phyloP scores from a whole-genome alignment of 352 stramenopile species.

The Globisporangium cederbergense region DNA sequence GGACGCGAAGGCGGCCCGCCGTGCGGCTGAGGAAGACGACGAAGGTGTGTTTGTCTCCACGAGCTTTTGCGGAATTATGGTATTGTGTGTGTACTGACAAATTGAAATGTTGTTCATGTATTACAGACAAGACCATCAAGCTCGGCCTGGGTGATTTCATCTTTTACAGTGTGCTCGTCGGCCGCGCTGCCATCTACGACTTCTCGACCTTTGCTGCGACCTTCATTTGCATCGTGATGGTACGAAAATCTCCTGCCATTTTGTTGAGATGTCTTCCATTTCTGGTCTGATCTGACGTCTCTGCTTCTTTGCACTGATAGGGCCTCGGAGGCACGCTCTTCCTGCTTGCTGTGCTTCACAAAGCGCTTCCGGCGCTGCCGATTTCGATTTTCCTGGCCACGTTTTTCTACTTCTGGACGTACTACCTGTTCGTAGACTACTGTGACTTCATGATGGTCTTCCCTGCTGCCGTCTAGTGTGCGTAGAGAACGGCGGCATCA shows the following conservation, averaged over 20 bases:
- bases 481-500: background rate
- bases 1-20: conserved; percentile 42
- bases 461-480: conserved; percentile 41
- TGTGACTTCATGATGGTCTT: conserved; percentile 78
- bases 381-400: conserved; percentile 91
- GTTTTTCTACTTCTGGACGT: conserved; percentile 81
- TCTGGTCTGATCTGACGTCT: background rate
- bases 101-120: background rate
- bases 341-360: conserved; percentile 92
- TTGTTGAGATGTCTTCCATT: background rate
- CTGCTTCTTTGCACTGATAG: conserved; percentile 22
- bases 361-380: conserved; percentile 93
- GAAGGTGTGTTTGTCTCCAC: conserved; percentile 26
- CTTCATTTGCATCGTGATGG: conserved; percentile 93
- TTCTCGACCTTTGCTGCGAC: conserved; percentile 94
- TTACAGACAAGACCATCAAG: conserved; percentile 87
- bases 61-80: background rate
- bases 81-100: background rate
- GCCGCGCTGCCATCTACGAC: conserved; percentile 93
- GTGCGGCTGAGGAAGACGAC: conserved; percentile 50
- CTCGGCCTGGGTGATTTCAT: conserved; percentile 97
- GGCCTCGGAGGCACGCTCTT: conserved; percentile 94
- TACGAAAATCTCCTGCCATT: conserved; percentile 23
- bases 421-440: conserved; percentile 83
- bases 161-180: conserved; percentile 98